Evolutionary conservation across 768 basidiomycete species (phyloP), one percentile per base, ranked within the genome.

Genomic region (Coprinellus micaceus): DNA sequence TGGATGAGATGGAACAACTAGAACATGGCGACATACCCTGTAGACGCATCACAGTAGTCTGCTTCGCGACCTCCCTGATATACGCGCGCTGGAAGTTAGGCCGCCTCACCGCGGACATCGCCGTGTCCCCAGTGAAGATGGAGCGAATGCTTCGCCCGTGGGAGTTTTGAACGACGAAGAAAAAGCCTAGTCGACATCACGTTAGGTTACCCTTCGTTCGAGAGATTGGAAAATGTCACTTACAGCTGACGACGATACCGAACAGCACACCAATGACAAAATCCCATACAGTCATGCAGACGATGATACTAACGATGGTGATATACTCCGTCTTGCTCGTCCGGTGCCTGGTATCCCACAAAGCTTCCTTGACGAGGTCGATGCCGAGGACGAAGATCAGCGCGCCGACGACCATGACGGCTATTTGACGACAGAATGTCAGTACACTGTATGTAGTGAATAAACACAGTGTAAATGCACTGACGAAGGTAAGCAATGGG

Each of bases 101-200:
- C 21, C 96, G 77, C 10, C 96, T 85, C 3, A 98, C 96, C 1
- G 94, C 92, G 2, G 94, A 97, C 68, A 93, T 84, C 0, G 89
- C 88, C 0, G 86, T 82, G 50, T 91, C 85, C 0, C 95, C 95
- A 2, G 86, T 87, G 67, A 91, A 86, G 36, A 93, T 78, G 0
- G 86, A 82, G 9, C 96, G 84, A 58, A 99, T 94, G 60, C 93
- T 92, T 44, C 82, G 73, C 15, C 91, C 71, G 63, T 88, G 89
- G 0, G 94, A 97, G 57, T 91, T 96, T 64, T 96, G 92, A 2
- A 98, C 80, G n/a, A 99, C 96, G 65, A 99, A 99, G 75, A 96
- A 97, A 70, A 98, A 78, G 64, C 88, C 91, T 91, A 54, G 2
- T 48, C 21, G 15, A 46, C 25, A 12, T 1, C 19, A 55, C 37